phyloP scores from a whole-genome alignment of 805 yeast species.

The Wickerhamomyces strasburgensis region DNA sequence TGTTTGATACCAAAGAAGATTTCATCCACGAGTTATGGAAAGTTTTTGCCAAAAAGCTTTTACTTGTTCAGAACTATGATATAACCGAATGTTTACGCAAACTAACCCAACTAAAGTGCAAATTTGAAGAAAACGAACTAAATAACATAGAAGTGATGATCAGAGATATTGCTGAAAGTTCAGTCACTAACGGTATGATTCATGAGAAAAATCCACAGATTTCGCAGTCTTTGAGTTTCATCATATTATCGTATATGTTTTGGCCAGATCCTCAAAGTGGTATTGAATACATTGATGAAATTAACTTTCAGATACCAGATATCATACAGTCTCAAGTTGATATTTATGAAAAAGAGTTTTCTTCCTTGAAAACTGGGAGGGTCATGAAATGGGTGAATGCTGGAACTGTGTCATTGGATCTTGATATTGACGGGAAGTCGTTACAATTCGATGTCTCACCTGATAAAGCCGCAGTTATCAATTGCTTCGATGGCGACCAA shows the following conservation, averaged over 20 bases:
- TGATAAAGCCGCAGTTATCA: conserved; percentile 62
- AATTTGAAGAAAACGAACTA: conserved; percentile 65
- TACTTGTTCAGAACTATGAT: conserved; percentile 33
- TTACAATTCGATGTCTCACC: conserved; percentile 51
- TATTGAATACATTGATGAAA: too few species aligned
- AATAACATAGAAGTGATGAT: conserved; percentile 80
- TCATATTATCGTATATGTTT: conserved; percentile 68
- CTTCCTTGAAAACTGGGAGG: conserved; percentile 49
- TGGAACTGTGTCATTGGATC: conserved; percentile 58
- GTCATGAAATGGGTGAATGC: conserved; percentile 47
- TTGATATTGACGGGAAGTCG: conserved; percentile 46
- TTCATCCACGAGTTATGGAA: conserved; percentile 62
- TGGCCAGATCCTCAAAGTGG: conserved; percentile 83
- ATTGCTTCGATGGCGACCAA: conserved; percentile 34
- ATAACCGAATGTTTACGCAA: conserved; percentile 36
- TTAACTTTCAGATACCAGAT: conserved; percentile 43
- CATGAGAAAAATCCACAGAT: conserved; percentile 22
- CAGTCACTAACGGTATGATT: conserved; percentile 36
- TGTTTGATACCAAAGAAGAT: conserved; percentile 63
- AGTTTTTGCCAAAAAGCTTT: conserved; percentile 53
- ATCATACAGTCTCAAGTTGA: conserved; percentile 37
- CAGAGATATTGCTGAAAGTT: conserved; percentile 59
- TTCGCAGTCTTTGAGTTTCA: conserved; percentile 40
- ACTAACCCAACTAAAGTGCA: conserved; percentile 49
- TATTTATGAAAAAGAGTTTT: conserved; percentile 40